phyloP scores from a whole-genome alignment of 2,329 filamentous ascomycete genomes.

The Paecilomyces variotii region DNA sequence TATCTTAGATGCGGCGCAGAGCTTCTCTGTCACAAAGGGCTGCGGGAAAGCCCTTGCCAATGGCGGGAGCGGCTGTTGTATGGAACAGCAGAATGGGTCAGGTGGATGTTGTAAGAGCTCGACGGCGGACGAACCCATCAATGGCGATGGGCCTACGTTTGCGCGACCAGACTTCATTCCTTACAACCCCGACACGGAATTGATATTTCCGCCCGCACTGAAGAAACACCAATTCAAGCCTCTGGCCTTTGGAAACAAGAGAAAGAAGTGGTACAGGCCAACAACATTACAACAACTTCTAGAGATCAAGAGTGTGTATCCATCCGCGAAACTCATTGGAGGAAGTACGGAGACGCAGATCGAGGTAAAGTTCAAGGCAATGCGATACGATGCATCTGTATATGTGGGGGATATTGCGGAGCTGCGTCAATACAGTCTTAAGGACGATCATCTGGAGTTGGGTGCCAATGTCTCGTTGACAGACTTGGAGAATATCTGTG shows the following conservation, averaged over 20 bases:
- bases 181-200: slow-evolving; percentile 85
- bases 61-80: slow-evolving; percentile 62
- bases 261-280: slow-evolving; percentile 87
- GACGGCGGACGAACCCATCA: slow-evolving; percentile 39
- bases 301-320: slow-evolving; percentile 80
- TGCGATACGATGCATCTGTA: slow-evolving; percentile 82
- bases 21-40: slow-evolving; percentile 54
- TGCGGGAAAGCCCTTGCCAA: slow-evolving; percentile 51
- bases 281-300: slow-evolving; percentile 79
- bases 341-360: slow-evolving; percentile 97
- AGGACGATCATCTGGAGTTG: slow-evolving; percentile 77
- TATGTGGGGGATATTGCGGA: slow-evolving; percentile 92
- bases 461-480: slow-evolving; percentile 90
- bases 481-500: slow-evolving; percentile 78
- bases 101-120: slow-evolving; percentile 60
- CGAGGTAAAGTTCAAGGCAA: slow-evolving; percentile 94
- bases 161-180: slow-evolving; percentile 87
- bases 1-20: slow-evolving; percentile 88
- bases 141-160: slow-evolving; percentile 48
- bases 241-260: slow-evolving; percentile 85
- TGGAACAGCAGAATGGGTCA: slow-evolving; percentile 53
- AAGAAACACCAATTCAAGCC: slow-evolving; percentile 76
- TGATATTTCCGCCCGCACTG: slow-evolving; percentile 85
- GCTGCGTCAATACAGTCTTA: slow-evolving; percentile 70
- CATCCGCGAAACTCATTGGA: slow-evolving; percentile 86